Evolutionary conservation across 768 basidiomycete species (phyloP).

Genomic region (Amanita fuliginea): DNA sequence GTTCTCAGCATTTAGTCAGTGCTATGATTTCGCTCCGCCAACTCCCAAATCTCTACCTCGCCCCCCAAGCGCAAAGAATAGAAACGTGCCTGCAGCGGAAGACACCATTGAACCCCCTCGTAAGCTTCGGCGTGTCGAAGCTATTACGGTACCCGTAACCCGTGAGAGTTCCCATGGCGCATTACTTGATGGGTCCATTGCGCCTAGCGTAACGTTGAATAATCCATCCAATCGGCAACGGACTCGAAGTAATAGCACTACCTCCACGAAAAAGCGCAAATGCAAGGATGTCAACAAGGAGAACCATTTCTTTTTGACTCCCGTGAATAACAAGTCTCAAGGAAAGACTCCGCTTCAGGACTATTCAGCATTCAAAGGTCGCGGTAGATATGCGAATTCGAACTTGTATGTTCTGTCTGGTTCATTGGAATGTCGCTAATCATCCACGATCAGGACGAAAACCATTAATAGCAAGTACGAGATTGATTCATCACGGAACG

Average conservation of each 20-base stretch:
- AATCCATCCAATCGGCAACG: neutral
- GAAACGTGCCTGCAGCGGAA: neutral
- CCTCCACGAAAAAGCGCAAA: neutral
- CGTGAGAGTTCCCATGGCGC: neutral
- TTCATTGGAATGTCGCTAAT: neutral
- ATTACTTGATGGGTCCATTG: neutral
- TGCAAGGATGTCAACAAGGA: slow-evolving; percentile 15
- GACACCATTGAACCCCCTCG: neutral
- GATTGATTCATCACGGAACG: slow-evolving; percentile 56
- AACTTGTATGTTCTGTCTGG: slow-evolving; percentile 16
- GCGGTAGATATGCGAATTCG: slow-evolving; percentile 44
- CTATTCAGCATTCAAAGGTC: slow-evolving; percentile 43
- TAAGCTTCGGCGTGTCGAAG: slow-evolving; percentile 3
- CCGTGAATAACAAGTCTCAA: slow-evolving; percentile 10
- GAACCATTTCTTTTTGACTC: slow-evolving; percentile 11
- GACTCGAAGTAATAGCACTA: neutral
- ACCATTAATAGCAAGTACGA: slow-evolving; percentile 57
- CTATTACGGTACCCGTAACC: neutral
- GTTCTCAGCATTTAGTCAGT: neutral
- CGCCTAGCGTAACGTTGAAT: neutral
- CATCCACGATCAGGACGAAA: slow-evolving; percentile 12
- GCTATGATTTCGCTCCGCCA: neutral
- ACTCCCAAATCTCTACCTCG: slow-evolving; percentile 2
- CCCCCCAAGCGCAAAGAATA: neutral
- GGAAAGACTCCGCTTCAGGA: slow-evolving; percentile 19